Base-by-base conservation (phyloP, 495 filamentous ascomycete genomes). In the Lasiosphaeria ovina region DNA sequence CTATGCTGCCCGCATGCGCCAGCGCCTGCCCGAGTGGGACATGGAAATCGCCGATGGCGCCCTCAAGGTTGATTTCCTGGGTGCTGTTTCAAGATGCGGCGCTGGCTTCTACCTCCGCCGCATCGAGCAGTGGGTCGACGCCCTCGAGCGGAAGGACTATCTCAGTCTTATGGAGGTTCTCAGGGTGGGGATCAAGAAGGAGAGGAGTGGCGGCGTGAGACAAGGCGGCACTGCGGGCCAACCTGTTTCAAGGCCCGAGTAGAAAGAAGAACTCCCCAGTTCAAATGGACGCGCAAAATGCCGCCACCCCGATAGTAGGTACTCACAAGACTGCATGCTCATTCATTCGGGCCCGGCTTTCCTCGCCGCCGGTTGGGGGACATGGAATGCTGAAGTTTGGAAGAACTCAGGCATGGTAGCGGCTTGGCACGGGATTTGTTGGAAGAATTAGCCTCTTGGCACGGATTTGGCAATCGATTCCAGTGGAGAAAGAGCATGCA, bases 41-140 rank as follows among this genome's bases (percentile, higher is more conserved):
- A 40, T 24, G 1, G 65, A 62, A 51, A 54, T 62, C 11, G 33
- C 14, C 12, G 63, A 67, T 55, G 56, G 40, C 10, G 59, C 50
- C 1, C 48, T 71, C 12, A 66, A 67, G 57, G 60, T 58, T 4
- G 66, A 72, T 42, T 62, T 63, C 17, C 40, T 65, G 44, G 58
- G 55, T 0, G 66, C 68, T 3, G 65, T 70, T 10, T 51, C 55
- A 10, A 59, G 57, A 11, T 72, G 62, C 48, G 61, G 60, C 3
- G 60, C 63, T 1, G 65, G 67, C 2, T 71, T 69, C 34, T 68
- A 69, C 51, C 45, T 71, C 1, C 42, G 63, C 3, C 53, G 66
- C 34, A 66, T 74, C 7, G 69, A 73, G 48, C 71, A 70, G 33
- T 68, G 66, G 67, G 68, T 61, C 7, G 69, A 67, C 24, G 65